Evolutionary conservation across 805 yeast species (phyloP), one percentile per base, ranked within the genome.

Genomic region (Saccharomycopsis schoenii): DNA sequence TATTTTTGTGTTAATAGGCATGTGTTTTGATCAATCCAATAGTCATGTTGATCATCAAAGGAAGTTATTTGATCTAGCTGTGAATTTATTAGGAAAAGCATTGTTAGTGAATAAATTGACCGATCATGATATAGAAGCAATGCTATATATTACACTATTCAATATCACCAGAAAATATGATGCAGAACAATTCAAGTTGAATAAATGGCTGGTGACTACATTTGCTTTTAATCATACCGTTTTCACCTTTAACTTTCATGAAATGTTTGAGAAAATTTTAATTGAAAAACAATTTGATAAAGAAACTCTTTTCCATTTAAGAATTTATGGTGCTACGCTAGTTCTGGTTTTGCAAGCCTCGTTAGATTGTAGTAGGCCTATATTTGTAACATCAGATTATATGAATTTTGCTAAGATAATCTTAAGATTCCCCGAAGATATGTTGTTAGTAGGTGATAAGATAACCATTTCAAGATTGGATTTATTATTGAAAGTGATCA

Each of bases 121-220:
- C 4, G 85, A 81, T 65, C 84, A 81, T 68, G 87, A 83, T 66
- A 77, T 82, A 41, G 88, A 83, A 66, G 86, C 85, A 0, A 76
- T 83, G 9, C 66, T 83, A 34, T 83, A 83, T 66, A 74, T 83
- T 58, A 76, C 83, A 21, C 69, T 80, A 68, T 83, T 80, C 67
- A 80, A 80, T 64, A 77, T 81, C 55, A 80, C 84, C 1, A 72
- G 84, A 63, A 81, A 81, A 62, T 79, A 83, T 2, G 56, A 58
- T 11, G 40, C 21, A 4, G 72, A 75, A 57, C 86, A 82, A 66
- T 72, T 78, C n/a, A 76, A 77, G 58, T 72, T 80, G 63, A 83
- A 83, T 68, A 74, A 78, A 17, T 77, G 85, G 80, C 70, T 80
- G 10, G 65, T 82, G n/a, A 78, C 83, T 1, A 78, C 80, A 41